These are phyloP conservation scores for Colletotrichum tabaci DNA, from an alignment of 2,329 filamentous ascomycete genomes.

Conservation along the genomic window DNA sequence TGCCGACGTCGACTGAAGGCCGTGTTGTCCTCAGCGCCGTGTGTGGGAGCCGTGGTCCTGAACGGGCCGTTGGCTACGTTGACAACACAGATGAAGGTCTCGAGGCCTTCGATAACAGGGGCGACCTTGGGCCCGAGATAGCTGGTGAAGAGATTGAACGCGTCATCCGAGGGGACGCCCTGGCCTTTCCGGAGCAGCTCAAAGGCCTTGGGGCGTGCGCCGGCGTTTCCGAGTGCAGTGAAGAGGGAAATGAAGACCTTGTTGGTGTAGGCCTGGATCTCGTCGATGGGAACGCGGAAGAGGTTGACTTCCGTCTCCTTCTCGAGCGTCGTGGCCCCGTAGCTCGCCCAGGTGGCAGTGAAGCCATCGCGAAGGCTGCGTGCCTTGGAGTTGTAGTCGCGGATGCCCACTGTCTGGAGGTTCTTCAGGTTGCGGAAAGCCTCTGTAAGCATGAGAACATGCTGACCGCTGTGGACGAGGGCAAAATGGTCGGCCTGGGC, in stretches of 20 bases:
- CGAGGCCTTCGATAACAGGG: constrained; percentile 61
- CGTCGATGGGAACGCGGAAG: constrained; percentile 15
- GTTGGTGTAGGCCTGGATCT: constrained; percentile 46
- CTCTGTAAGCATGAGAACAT: constrained; percentile 67
- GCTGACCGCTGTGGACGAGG: constrained; percentile 61
- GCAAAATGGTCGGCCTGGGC: constrained; percentile 46
- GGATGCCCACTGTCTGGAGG: constrained; percentile 70
- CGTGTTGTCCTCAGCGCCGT: constrained; percentile 2
- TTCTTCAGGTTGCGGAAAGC: constrained; percentile 70
- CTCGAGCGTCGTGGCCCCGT: constrained; percentile 61
- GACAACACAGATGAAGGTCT: constrained; percentile 59
- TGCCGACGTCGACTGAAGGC: background rate
- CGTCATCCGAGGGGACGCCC: constrained; percentile 54
- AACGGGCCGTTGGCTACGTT: background rate
- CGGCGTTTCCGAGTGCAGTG: constrained; percentile 58
- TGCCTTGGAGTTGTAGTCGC: constrained; percentile 68
- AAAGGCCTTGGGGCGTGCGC: constrained; percentile 57
- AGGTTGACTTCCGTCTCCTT: constrained; percentile 52
- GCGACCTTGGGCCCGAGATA: constrained; percentile 54
- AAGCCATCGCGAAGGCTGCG: constrained; percentile 64
- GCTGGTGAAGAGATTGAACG: constrained; percentile 61
- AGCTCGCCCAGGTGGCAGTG: constrained; percentile 65
- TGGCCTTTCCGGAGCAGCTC: constrained; percentile 61
- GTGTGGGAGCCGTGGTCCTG: background rate
- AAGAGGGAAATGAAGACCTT: constrained; percentile 59